These are phyloP conservation scores for Blastobotrys americana DNA, from an alignment of 805 yeast genomes.

Conservation along the genomic window DNA sequence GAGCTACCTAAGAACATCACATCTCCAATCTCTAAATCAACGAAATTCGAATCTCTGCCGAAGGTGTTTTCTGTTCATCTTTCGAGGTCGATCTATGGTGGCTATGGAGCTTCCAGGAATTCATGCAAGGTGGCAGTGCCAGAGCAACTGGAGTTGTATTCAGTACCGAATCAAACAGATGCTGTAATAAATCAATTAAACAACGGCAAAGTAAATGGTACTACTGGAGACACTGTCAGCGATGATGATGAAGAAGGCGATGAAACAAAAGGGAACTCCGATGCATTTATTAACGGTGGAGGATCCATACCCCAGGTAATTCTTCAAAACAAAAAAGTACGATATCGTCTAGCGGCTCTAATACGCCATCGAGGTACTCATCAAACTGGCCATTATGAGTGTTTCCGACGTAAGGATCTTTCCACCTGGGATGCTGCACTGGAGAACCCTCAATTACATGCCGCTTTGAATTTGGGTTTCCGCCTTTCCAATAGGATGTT, in stretches of 20 bases:
- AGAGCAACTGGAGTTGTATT: conserved; percentile 43
- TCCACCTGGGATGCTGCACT: conserved; percentile 19
- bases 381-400: conserved; percentile 83
- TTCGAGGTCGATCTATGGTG: conserved; percentile 73
- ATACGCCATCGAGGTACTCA: conserved; percentile 87
- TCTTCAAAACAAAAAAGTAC: conserved; percentile 31
- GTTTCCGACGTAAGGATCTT: conserved; percentile 59
- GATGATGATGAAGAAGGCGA: neutral
- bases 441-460: neutral
- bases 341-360: conserved; percentile 60
- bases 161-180: neutral
- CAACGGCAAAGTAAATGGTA: conserved; percentile 30
- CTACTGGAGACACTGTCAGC: neutral
- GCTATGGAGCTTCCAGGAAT: conserved; percentile 62
- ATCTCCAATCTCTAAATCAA: conserved; percentile 61
- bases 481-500: neutral
- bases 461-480: neutral
- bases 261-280: neutral
- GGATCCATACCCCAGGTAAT: neutral
- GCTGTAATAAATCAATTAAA: neutral
- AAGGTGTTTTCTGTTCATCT: conserved; percentile 69
- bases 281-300: too few species aligned
- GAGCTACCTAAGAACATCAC: conserved; percentile 39
- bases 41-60: conserved; percentile 60
- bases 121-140: conserved; percentile 63